Percentiles rank a stretch among this genome's conserved stretches.
phyloP scores from a whole-genome alignment of 495 filamentous ascomycete genomes.

The Parathielavia appendiculata region DNA sequence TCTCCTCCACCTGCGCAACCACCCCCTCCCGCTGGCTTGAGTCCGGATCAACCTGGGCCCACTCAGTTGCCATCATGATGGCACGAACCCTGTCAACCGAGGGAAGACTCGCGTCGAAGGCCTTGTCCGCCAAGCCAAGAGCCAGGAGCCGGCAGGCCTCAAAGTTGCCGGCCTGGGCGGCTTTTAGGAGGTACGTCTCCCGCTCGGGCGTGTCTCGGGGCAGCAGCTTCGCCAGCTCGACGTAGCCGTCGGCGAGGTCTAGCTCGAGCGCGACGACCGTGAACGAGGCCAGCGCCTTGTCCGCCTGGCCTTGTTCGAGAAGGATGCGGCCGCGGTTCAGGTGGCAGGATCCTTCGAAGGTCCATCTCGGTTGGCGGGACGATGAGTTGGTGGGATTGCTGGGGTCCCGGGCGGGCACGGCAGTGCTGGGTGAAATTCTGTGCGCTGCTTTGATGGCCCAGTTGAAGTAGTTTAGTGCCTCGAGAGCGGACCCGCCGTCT shows the following conservation, averaged over 20 bases:
- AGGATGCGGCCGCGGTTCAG: constrained; percentile 25
- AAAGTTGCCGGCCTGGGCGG: constrained; percentile 25
- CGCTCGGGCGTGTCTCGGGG: constrained; percentile 16
- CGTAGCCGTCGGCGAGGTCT: constrained; percentile 22
- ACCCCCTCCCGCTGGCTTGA: neutral
- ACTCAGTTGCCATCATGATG: neutral
- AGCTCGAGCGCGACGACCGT: constrained; percentile 27
- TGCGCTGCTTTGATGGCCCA: constrained; percentile 19
- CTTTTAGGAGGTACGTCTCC: constrained; percentile 24
- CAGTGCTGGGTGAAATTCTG: neutral
- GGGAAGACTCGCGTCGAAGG: neutral
- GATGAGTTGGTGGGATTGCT: neutral
- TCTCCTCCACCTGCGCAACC: neutral
- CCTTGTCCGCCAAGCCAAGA: neutral
- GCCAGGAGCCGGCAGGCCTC: constrained; percentile 4
- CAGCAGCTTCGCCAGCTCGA: constrained; percentile 29
- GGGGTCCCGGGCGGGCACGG: too few relatives aligned
- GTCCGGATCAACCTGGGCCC: neutral
- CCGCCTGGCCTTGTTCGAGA: constrained; percentile 8
- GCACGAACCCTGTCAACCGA: neutral
- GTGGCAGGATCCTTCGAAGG: constrained; percentile 29
- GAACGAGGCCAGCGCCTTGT: constrained; percentile 25
- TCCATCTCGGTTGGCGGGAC: constrained; percentile 28
- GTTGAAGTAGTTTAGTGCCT: constrained; percentile 22
- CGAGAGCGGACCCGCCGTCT: neutral